A percentile compares a stretch with the other conserved stretches of the same genome.
phyloP scores from a whole-genome alignment of 1,284 basidiomycete species.

The Pseudozyma tsukubaensis region DNA sequence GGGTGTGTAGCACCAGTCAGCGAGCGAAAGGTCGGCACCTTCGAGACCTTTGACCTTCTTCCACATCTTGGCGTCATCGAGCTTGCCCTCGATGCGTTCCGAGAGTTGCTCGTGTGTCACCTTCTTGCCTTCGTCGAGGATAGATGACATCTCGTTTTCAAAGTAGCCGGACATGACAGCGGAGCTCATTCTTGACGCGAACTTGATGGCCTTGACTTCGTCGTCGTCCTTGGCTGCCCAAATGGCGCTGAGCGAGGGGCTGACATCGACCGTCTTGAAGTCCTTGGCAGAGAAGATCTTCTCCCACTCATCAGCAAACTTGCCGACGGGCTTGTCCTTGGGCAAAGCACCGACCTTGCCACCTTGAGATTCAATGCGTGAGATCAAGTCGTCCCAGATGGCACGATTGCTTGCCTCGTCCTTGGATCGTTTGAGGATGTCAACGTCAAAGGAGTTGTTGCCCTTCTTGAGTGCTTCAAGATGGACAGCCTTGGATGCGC shows the following conservation, averaged over 20 bases:
- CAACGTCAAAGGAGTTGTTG: conserved; percentile 59
- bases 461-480: conserved; percentile 53
- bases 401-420: conserved; percentile 69
- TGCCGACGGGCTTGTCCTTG: conserved; percentile 84
- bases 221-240: conserved; percentile 91
- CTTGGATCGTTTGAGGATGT: conserved; percentile 68
- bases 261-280: conserved; percentile 82
- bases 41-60: conserved; percentile 74
- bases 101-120: conserved; percentile 88
- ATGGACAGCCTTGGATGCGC: conserved; percentile 77
- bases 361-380: conserved; percentile 35
- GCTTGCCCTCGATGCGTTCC: conserved; percentile 82
- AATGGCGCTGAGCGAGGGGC: conserved; percentile 79
- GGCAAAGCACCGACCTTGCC: conserved; percentile 71
- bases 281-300: conserved; percentile 66
- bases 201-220: conserved; percentile 72
- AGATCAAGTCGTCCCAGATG: conserved; percentile 65
- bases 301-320: conserved; percentile 83
- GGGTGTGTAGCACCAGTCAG: conserved; percentile 93
- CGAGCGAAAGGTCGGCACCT: conserved; percentile 81
- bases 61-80: conserved; percentile 79
- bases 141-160: conserved; percentile 85
- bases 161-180: conserved; percentile 88
- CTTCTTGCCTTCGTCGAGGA: conserved; percentile 89
- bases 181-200: conserved; percentile 83